phyloP scores from a whole-genome alignment of 768 basidiomycete genomes.

The Mycena latifolia region DNA sequence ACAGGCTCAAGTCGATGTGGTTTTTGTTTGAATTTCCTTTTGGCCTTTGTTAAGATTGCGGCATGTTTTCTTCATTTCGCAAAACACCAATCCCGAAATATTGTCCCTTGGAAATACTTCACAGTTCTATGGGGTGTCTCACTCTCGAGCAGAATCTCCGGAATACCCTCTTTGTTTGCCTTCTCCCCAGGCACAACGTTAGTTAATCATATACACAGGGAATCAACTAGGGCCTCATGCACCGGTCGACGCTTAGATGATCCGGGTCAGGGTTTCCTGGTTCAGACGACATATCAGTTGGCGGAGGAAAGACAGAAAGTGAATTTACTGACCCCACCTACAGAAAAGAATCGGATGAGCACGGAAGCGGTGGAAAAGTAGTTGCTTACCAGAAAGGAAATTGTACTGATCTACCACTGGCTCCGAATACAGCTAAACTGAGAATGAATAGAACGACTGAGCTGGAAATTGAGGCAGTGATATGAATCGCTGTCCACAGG shows the following conservation, averaged over 20 bases:
- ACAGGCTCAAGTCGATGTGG: too few species aligned
- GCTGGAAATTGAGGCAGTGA: constrained; percentile 20
- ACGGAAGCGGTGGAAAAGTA: not conserved
- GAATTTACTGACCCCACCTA: constrained; percentile 25
- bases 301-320: not conserved
- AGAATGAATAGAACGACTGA: constrained; percentile 64
- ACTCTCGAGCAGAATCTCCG: too few species aligned
- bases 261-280: constrained; percentile 16
- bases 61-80: too few species aligned
- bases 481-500: not conserved
- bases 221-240: constrained; percentile 23
- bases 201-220: too few species aligned
- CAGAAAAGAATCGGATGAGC: not conserved
- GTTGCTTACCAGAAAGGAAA: constrained; percentile 61
- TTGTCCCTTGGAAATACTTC: too few species aligned
- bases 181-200: too few species aligned
- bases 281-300: constrained; percentile 20
- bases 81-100: too few species aligned
- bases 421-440: constrained; percentile 51
- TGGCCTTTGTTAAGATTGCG: too few species aligned
- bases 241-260: constrained; percentile 19
- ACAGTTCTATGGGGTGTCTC: too few species aligned
- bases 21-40: too few species aligned
- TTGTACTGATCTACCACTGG: constrained; percentile 53
- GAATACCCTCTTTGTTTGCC: too few species aligned